These are phyloP conservation scores for Saccharomyces hybrid DNA, from an alignment of 1,139 yeast species.

Conservation along the genomic window DNA sequence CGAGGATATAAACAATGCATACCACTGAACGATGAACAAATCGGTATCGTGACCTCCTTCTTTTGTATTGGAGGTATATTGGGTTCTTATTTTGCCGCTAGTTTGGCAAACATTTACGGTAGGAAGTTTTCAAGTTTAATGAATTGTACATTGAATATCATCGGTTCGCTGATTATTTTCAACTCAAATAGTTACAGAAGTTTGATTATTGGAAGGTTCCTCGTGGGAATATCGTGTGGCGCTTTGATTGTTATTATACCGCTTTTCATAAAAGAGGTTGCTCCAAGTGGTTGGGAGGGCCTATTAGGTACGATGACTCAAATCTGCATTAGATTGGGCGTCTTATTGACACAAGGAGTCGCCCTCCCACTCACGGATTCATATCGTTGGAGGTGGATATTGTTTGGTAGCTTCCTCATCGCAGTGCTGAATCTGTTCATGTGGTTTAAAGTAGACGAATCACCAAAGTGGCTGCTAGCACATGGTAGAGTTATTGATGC, in stretches of 20 bases:
- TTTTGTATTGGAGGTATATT: slow-evolving; percentile 81
- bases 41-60: slow-evolving; percentile 73
- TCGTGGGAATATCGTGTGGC: slow-evolving; percentile 85
- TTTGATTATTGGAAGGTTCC: slow-evolving; percentile 60
- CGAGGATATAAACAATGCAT: slow-evolving; percentile 43
- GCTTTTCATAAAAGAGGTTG: slow-evolving; percentile 66
- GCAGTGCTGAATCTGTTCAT: slow-evolving; percentile 44
- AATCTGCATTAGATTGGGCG: slow-evolving; percentile 75
- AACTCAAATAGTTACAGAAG: slow-evolving; percentile 39
- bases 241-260: slow-evolving; percentile 82
- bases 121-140: slow-evolving; percentile 49
- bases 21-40: slow-evolving; percentile 50
- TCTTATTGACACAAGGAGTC: slow-evolving; percentile 63
- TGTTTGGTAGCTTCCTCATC: slow-evolving; percentile 50
- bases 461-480: slow-evolving; percentile 70
- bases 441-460: slow-evolving; percentile 51
- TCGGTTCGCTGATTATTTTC: slow-evolving; percentile 66
- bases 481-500: slow-evolving; percentile 35
- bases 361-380: slow-evolving; percentile 63
- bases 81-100: slow-evolving; percentile 68
- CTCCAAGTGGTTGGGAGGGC: slow-evolving; percentile 65
- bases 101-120: slow-evolving; percentile 61
- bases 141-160: slow-evolving; percentile 46
- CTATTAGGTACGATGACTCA: slow-evolving; percentile 83
- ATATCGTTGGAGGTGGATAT: slow-evolving; percentile 61